These are phyloP conservation scores for Rhododendron kiyosumense DNA, from an alignment of 148 eudicot species.

Conservation along the genomic window DNA sequence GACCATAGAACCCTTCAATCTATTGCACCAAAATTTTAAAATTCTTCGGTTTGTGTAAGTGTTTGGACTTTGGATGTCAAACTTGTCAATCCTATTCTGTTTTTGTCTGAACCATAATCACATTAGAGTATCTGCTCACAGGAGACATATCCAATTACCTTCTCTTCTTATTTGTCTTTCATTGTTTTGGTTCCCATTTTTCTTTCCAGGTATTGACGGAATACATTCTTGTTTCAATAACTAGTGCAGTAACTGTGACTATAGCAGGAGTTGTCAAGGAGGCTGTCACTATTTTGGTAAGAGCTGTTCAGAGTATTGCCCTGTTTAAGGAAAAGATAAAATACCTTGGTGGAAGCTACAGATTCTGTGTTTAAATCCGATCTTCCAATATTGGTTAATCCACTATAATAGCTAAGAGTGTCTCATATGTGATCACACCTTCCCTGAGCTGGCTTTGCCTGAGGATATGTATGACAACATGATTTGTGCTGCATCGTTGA, in stretches of 20 bases:
- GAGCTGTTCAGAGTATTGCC: slow-evolving; percentile 14
- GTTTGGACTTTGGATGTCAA: background rate
- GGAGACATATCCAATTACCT: background rate
- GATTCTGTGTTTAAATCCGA: background rate
- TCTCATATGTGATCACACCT: background rate
- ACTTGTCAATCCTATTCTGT: background rate
- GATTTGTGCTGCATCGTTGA: background rate
- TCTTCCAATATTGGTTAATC: background rate
- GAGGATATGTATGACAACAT: background rate
- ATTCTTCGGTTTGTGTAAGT: too few relatives aligned
- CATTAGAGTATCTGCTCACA: background rate
- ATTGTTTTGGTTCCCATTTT: background rate
- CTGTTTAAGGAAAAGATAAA: background rate
- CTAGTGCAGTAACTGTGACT: slow-evolving; percentile 97
- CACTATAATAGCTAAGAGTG: background rate
- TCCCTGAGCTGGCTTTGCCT: background rate
- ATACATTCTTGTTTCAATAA: slow-evolving; percentile 80
- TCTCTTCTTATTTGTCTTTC: background rate
- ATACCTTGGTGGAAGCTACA: background rate
- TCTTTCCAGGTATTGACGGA: slow-evolving; percentile 79
- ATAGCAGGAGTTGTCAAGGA: slow-evolving; percentile 98
- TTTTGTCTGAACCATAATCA: background rate
- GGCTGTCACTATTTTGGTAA: slow-evolving; percentile 90
- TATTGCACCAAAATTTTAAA: too few relatives aligned
- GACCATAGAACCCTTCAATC: too few relatives aligned